These are phyloP conservation scores for Trichophyton mentagrophytes DNA, from an alignment of 2,329 filamentous ascomycete species.

Conservation along the genomic window DNA sequence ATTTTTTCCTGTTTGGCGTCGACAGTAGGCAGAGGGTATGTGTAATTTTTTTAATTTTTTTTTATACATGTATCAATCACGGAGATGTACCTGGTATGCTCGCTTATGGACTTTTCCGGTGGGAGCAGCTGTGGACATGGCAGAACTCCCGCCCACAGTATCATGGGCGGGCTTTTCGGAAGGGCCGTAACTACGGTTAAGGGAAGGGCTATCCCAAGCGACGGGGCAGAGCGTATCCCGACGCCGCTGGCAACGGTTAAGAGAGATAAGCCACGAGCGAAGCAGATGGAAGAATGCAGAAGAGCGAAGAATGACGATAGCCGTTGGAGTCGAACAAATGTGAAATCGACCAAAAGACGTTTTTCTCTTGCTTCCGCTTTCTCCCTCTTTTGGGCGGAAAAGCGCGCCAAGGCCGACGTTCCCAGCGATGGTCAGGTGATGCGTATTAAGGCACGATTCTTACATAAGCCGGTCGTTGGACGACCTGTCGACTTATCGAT, in stretches of 20 bases:
- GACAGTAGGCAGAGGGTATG: no score
- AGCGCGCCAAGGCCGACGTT: neutral
- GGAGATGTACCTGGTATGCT: constrained; percentile 15
- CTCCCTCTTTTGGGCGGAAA: neutral
- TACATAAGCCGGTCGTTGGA: neutral
- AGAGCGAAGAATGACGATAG: neutral
- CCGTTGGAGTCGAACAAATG: neutral
- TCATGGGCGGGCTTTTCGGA: neutral
- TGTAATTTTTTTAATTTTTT: neutral
- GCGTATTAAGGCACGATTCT: neutral
- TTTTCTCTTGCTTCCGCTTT: neutral
- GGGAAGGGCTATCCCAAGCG: neutral
- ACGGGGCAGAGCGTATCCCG: no score
- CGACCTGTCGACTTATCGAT: no score
- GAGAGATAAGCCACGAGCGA: neutral
- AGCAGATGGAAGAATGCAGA: neutral
- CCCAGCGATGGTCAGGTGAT: neutral
- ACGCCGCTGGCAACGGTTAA: neutral
- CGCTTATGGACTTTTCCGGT: constrained; percentile 14
- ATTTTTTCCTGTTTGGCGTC: no score
- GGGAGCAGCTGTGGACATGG: constrained; percentile 11
- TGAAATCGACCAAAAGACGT: no score
- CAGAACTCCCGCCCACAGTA: neutral
- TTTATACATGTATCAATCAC: neutral
- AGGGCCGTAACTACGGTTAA: neutral